phyloP scores from a whole-genome alignment of 495 filamentous ascomycete genomes.

The Clavariopsis aquatica region DNA sequence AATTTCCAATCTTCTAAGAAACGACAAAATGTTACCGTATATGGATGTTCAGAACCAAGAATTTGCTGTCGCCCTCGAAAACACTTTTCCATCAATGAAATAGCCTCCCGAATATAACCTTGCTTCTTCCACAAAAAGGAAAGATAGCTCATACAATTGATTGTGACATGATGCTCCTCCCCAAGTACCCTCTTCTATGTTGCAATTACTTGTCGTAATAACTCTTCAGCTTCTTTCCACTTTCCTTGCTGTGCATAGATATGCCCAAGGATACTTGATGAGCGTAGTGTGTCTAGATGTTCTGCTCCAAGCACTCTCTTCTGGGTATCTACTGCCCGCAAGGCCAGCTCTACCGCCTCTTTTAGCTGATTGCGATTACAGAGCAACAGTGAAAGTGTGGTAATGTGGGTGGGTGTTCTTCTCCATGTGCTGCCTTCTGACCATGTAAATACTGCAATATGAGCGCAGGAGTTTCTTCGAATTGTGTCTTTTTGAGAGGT shows the following conservation, averaged over 20 bases:
- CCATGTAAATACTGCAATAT: no score
- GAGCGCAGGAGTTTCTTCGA: no score
- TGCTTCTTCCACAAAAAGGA: not conserved
- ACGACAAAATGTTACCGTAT: no score
- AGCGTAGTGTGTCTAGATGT: not conserved
- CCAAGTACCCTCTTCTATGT: slow-evolving; percentile 6
- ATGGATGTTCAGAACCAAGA: no score
- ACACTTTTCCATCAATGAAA: no score
- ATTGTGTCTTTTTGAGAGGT: no score
- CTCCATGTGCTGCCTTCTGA: not conserved
- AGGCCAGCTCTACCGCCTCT: not conserved
- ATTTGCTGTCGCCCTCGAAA: no score
- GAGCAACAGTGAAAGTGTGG: not conserved
- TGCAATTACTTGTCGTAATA: not conserved
- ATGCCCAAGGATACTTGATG: not conserved
- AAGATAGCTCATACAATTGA: no score
- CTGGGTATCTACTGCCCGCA: not conserved
- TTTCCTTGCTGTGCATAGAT: not conserved
- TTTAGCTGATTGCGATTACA: not conserved
- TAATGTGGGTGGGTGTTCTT: not conserved
- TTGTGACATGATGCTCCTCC: slow-evolving; percentile 5
- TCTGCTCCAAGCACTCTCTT: slow-evolving; percentile 6
- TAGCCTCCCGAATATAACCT: not conserved
- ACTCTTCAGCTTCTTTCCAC: slow-evolving; percentile 4
- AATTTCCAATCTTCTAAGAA: no score